Evolutionary conservation across 345 rosid species (phyloP), one percentile per base, ranked within the genome.

Genomic region (Eutrema heterophyllum): DNA sequence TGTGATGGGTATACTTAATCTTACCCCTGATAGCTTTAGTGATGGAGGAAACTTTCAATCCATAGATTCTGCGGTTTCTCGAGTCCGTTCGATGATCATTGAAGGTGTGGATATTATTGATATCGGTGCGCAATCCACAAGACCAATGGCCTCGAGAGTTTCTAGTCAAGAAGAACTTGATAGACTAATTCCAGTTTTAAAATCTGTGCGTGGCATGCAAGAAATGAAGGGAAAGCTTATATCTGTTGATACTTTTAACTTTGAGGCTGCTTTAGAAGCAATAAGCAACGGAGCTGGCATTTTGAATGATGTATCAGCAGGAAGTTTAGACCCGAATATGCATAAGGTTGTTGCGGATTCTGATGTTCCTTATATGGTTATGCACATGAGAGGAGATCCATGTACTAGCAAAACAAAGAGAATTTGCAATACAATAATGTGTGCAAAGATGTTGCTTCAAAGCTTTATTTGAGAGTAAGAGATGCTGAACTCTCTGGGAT

Each of bases 311-410:
- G 87, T 86, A 30, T 93, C 89, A 26, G 89, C 85, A 5, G 96
- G 93, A 61, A 74, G 44, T 40, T 65, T 92, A 68, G 98, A 92
- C 44, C 48, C 76, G 1, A 81, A 84, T 39, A 88, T 92, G 95
- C 74, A 67, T 30, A 82, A 73, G 39, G 85, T 82, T 64, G 81
- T 67, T 40, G 45, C 45, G 13, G 74, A 62, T 30, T 88, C 91
- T 15, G 75, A 79, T 70, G 90, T 88, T 75, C 88, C 93, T 54
- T 88, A 87, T 30, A 75, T 90, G 33, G 78, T 78, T 5, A 92
- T 90, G 96, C 96, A 92, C 83, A 92, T 89, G 98, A 88, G 96
- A 78, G 98, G 89, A 51, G 89, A 92, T 77, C 92, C 91, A 27
- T 39, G 82, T 26, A 86, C 93, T 30, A 87, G 93, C 95, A 92